These are phyloP conservation scores for Trametes coccinea DNA, from an alignment of 768 basidiomycete species.

Conservation along the genomic window DNA sequence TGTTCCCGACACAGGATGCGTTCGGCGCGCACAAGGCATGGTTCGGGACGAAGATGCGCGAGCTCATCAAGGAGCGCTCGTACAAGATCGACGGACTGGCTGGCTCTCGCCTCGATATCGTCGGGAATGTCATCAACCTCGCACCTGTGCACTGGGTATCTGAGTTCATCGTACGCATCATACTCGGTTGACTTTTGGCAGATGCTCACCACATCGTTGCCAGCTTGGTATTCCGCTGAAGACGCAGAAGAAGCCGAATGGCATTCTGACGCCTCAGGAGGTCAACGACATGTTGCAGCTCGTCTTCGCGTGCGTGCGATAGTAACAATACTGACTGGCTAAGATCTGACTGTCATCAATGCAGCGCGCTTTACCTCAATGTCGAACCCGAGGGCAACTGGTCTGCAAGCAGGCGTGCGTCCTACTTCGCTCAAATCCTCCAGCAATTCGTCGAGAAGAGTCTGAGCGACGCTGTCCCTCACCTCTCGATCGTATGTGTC, in stretches of 20 bases:
- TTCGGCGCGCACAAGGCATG: slow-evolving; percentile 24
- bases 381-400: slow-evolving; percentile 38
- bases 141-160: slow-evolving; percentile 43
- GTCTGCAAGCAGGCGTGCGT: slow-evolving; percentile 32
- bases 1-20: slow-evolving; percentile 18
- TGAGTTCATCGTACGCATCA: slow-evolving; percentile 31
- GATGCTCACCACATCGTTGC: background rate
- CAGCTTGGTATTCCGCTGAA: slow-evolving; percentile 50
- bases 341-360: too few species aligned
- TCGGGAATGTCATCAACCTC: slow-evolving; percentile 49
- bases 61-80: slow-evolving; percentile 21
- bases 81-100: slow-evolving; percentile 20
- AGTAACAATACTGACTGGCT: background rate
- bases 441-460: slow-evolving; percentile 32
- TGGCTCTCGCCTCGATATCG: slow-evolving; percentile 46
- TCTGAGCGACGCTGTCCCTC: slow-evolving; percentile 7
- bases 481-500: slow-evolving; percentile 3
- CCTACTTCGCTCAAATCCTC: slow-evolving; percentile 34
- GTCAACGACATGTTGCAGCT: slow-evolving; percentile 45
- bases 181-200: too few species aligned
- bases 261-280: slow-evolving; percentile 48
- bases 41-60: slow-evolving; percentile 31
- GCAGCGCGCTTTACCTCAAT: slow-evolving; percentile 33
- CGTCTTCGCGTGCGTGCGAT: slow-evolving; percentile 23
- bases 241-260: slow-evolving; percentile 44